phyloP scores from a whole-genome alignment of 192 early-diverging fungal genomes.

The Mortierella claussenii region DNA sequence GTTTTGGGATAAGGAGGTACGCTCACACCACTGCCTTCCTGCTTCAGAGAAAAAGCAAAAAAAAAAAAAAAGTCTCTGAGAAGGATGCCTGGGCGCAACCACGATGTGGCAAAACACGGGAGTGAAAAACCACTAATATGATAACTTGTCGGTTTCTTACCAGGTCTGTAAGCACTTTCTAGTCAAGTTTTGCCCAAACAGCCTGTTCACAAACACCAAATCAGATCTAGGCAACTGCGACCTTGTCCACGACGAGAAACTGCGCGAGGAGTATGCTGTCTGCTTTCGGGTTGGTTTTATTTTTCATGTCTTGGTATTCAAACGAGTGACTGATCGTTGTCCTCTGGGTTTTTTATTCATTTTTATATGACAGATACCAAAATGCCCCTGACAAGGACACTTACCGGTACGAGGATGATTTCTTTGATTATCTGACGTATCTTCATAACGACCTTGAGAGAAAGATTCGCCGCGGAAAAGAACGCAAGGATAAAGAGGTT shows the following conservation, averaged over 20 bases:
- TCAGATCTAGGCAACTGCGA: constrained; percentile 83
- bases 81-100: too few relatives aligned
- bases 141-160: not conserved
- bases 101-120: too few relatives aligned
- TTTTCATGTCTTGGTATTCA: not conserved
- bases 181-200: constrained; percentile 85
- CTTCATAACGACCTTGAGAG: constrained; percentile 77
- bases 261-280: constrained; percentile 64
- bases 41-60: too few relatives aligned
- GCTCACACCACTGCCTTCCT: too few relatives aligned
- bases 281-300: not conserved
- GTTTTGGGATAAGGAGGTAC: constrained; percentile 51
- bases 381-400: constrained; percentile 71
- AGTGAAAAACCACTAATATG: constrained; percentile 2
- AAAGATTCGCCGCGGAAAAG: constrained; percentile 75
- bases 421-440: constrained; percentile 71
- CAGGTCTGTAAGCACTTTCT: constrained; percentile 83
- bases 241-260: constrained; percentile 84
- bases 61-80: too few relatives aligned
- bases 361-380: constrained; percentile 58
- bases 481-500: constrained; percentile 71
- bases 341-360: not conserved
- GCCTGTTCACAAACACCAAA: constrained; percentile 90
- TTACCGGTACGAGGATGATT: constrained; percentile 80
- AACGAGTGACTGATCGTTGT: not conserved